phyloP scores from a whole-genome alignment of 768 basidiomycete genomes.

The Mycena indigotica region DNA sequence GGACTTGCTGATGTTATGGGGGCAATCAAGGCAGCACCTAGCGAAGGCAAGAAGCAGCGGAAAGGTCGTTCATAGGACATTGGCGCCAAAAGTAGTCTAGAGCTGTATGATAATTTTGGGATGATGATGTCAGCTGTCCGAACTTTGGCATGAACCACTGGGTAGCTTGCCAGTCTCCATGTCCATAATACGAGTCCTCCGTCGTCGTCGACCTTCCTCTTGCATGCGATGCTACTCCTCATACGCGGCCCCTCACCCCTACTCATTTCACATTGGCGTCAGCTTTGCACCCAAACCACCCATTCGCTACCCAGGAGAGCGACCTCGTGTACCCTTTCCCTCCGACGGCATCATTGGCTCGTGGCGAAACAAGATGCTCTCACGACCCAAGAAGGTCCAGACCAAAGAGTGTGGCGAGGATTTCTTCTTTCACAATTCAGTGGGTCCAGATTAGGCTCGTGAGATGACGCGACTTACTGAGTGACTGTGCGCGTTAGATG shows the following conservation, averaged over 20 bases:
- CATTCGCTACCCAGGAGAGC: conserved; percentile 7
- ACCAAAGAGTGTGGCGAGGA: conserved; percentile 19
- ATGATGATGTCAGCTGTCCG: no score
- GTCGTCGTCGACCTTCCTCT: not conserved
- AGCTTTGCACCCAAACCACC: conserved; percentile 22
- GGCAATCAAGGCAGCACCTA: not conserved
- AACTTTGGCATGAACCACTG: not conserved
- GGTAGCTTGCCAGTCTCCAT: not conserved
- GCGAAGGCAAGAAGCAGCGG: not conserved
- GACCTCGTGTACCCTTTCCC: conserved; percentile 17
- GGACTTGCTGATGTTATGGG: not conserved
- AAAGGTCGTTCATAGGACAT: not conserved
- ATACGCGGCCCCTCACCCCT: conserved; percentile 9
- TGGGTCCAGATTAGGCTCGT: conserved; percentile 2
- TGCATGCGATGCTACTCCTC: not conserved
- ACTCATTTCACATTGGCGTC: conserved; percentile 18
- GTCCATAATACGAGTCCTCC: not conserved
- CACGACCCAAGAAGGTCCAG: conserved; percentile 11
- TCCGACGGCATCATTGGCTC: conserved; percentile 18
- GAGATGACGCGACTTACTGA: not conserved
- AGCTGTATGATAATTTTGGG: no score
- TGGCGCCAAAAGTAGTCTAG: not conserved
- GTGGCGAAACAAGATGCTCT: conserved; percentile 20
- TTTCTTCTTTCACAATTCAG: conserved; percentile 17
- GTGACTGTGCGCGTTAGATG: conserved; percentile 9